A percentile compares a stretch with the other conserved stretches of the same genome.
Evolutionary conservation across 2,329 filamentous ascomycete genomes (phyloP).

Genomic region (Colletotrichum ledebouriae): DNA sequence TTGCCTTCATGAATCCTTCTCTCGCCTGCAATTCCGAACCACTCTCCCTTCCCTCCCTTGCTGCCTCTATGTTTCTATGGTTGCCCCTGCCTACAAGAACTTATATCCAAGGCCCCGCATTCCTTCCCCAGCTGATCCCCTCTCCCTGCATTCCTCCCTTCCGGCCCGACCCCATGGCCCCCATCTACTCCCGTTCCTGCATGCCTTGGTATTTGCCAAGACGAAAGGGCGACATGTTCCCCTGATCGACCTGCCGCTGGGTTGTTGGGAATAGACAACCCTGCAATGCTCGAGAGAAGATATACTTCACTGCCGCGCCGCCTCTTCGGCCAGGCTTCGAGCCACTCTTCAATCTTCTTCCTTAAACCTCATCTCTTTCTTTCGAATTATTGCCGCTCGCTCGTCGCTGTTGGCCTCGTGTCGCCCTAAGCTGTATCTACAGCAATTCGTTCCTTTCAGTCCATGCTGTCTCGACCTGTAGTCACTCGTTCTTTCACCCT

Average conservation of each 20-base stretch:
- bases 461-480: constrained; percentile 41
- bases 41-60: not conserved
- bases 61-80: not conserved
- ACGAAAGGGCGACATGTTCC: not conserved
- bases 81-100: not conserved
- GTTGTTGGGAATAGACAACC: constrained; percentile 14
- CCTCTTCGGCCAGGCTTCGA: not conserved
- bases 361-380: constrained; percentile 1
- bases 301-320: constrained; percentile 26
- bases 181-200: constrained; percentile 42
- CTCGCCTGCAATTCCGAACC: too few species aligned
- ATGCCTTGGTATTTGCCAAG: constrained; percentile 42
- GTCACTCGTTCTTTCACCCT: constrained; percentile 45
- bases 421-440: constrained; percentile 32
- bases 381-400: constrained; percentile 36
- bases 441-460: constrained; percentile 44
- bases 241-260: constrained; percentile 1
- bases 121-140: constrained; percentile 6
- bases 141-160: constrained; percentile 31
- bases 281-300: constrained; percentile 40
- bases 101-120: not conserved
- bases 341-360: constrained; percentile 21
- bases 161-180: not conserved
- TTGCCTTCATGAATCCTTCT: not conserved
- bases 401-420: constrained; percentile 12